Percentiles rank a stretch among this genome's conserved stretches.
Conservation (phyloP, 148 eudicot species). For the Drosera capensis region DNA sequence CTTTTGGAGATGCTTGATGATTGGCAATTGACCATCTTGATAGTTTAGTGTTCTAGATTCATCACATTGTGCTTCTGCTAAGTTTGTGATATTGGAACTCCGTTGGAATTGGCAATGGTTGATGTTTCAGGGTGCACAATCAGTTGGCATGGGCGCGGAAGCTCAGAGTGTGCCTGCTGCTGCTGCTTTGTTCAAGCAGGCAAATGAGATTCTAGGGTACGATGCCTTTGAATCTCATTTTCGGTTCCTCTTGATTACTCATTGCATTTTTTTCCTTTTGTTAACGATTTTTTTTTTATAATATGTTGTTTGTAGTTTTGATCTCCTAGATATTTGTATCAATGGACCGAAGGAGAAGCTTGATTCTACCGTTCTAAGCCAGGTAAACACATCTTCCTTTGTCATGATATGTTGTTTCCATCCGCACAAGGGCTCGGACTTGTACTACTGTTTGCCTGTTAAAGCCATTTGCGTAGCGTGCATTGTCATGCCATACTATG, state of each 20-base stretch:
- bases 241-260: no score
- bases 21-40: no score
- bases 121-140: slow-evolving; percentile 77
- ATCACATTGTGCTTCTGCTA: background rate
- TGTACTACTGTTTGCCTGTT: no score
- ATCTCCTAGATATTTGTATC: slow-evolving; percentile 70
- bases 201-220: slow-evolving; percentile 85
- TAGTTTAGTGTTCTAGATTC: background rate
- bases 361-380: slow-evolving; percentile 81
- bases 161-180: slow-evolving; percentile 88
- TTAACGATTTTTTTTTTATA: background rate
- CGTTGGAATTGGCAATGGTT: background rate
- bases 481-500: no score
- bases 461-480: no score
- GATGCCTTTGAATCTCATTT: background rate
- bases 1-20: no score
- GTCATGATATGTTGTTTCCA: background rate
- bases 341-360: slow-evolving; percentile 95
- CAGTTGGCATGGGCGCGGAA: slow-evolving; percentile 85
- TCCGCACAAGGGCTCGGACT: background rate
- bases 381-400: slow-evolving; percentile 25
- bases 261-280: background rate
- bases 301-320: slow-evolving; percentile 33
- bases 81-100: background rate
- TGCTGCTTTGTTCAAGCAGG: slow-evolving; percentile 61